Conservation (phyloP, 176 grass and related monocot genomes). For the Avena atlantica region DNA sequence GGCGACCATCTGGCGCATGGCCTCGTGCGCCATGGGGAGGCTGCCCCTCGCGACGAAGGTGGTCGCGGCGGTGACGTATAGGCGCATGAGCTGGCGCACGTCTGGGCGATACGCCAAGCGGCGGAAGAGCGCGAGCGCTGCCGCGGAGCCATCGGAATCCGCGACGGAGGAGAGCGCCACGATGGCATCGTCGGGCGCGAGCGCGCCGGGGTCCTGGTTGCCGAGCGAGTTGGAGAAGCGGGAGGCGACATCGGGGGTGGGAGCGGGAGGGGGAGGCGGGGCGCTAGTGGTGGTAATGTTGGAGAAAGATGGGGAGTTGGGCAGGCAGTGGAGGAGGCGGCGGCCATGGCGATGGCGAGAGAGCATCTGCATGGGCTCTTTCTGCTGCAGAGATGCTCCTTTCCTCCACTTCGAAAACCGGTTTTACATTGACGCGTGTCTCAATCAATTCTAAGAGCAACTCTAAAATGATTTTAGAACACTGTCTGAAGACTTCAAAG, state of each 20-base stretch:
- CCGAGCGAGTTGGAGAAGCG: background rate
- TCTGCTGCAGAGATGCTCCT: background rate
- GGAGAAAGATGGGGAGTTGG: slow-evolving; percentile 34
- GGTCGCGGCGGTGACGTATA: slow-evolving; percentile 74
- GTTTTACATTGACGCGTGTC: background rate
- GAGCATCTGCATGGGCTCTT: slow-evolving; percentile 16
- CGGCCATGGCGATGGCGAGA: slow-evolving; percentile 40
- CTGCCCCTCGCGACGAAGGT: slow-evolving; percentile 64
- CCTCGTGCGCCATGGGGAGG: slow-evolving; percentile 83
- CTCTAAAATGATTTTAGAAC: background rate
- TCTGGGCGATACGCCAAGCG: slow-evolving; percentile 55
- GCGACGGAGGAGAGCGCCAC: slow-evolving; percentile 53
- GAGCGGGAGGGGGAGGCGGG: background rate
- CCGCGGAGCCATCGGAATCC: slow-evolving; percentile 60
- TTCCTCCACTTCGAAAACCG: background rate
- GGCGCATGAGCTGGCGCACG: slow-evolving; percentile 63
- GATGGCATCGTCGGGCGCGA: slow-evolving; percentile 64
- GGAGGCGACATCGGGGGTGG: slow-evolving; percentile 16
- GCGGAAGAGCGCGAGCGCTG: slow-evolving; percentile 71
- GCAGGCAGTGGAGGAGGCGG: slow-evolving; percentile 37
- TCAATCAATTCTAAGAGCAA: background rate
- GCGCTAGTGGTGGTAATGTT: background rate
- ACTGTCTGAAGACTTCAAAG: too few relatives aligned
- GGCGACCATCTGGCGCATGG: slow-evolving; percentile 64
- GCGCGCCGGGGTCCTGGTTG: slow-evolving; percentile 9